Conservation (phyloP, 1,284 basidiomycete genomes). For the Waitea zeae region DNA sequence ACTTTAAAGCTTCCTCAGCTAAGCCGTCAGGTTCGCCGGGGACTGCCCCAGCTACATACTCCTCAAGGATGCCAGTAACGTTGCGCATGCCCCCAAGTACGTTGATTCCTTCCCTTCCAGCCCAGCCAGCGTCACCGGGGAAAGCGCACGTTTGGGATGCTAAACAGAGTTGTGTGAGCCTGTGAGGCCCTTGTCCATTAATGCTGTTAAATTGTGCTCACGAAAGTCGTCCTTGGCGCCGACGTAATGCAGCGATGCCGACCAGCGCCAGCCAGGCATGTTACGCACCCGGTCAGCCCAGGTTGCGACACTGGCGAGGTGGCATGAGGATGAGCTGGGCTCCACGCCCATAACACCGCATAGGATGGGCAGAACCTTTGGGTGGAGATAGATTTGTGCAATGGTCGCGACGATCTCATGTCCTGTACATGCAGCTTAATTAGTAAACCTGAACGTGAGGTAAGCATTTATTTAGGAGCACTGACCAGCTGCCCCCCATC, state of each 20-base stretch:
- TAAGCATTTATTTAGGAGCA: not conserved
- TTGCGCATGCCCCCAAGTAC: conserved; percentile 53
- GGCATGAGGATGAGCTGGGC: conserved; percentile 26
- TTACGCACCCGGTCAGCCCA: conserved; percentile 59
- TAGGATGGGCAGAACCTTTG: conserved; percentile 41
- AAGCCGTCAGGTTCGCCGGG: not conserved
- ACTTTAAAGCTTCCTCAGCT: conserved; percentile 51
- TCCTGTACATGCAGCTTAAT: conserved; percentile 20
- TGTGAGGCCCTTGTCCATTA: not conserved
- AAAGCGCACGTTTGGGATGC: conserved; percentile 54
- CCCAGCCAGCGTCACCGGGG: conserved; percentile 57
- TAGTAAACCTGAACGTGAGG: too few species aligned
- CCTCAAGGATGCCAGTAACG: conserved; percentile 32
- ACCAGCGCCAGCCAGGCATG: conserved; percentile 26
- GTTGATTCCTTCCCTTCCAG: conserved; percentile 37
- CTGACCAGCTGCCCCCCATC: not conserved
- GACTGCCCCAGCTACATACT: conserved; percentile 12
- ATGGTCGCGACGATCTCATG: conserved; percentile 79
- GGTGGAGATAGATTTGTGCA: conserved; percentile 70
- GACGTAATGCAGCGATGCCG: conserved; percentile 47
- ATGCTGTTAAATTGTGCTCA: not conserved
- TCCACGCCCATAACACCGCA: conserved; percentile 31
- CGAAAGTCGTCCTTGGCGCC: conserved; percentile 42
- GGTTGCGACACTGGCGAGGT: conserved; percentile 55
- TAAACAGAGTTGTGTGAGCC: too few species aligned